phyloP scores from a whole-genome alignment of 208 protist genomes.

The Acanthamoeba triangularis region DNA sequence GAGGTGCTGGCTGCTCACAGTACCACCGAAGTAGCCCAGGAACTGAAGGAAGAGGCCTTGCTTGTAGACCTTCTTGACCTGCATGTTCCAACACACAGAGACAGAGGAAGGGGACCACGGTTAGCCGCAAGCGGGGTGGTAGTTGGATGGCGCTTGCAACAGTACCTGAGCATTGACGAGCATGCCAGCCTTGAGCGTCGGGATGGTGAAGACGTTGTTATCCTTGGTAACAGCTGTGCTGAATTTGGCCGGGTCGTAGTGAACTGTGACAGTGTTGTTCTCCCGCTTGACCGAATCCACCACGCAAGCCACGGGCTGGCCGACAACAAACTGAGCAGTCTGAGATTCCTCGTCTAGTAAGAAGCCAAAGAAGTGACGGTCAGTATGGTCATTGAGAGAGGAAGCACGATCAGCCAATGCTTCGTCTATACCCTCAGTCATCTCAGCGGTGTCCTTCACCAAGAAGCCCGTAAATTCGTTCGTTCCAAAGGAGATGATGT shows the following conservation, averaged over 20 bases:
- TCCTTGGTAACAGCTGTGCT: neutral
- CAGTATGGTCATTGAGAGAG: neutral
- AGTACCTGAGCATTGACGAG: conserved; percentile 37
- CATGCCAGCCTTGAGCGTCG: conserved; percentile 73
- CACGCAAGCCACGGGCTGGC: conserved; percentile 29
- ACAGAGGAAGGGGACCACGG: too few species aligned
- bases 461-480: conserved; percentile 70
- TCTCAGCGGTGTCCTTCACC: neutral
- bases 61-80: conserved; percentile 71
- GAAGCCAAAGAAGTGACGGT: neutral
- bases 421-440: neutral
- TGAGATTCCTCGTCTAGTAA: neutral
- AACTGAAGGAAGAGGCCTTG: conserved; percentile 70
- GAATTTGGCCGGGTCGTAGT: neutral
- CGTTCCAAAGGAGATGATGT: conserved; percentile 72
- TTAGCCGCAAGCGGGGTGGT: too few species aligned
- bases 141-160: neutral
- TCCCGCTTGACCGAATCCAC: conserved; percentile 62
- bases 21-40: conserved; percentile 64
- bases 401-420: neutral
- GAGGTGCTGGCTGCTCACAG: neutral
- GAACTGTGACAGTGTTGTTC: conserved; percentile 63
- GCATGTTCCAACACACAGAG: neutral
- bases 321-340: neutral
- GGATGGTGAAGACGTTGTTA: conserved; percentile 64